A percentile compares a stretch with the other conserved stretches of the same genome.
Evolutionary conservation across 331 rosid genomes (phyloP).

Genomic region (Erythrophleum ivorense): DNA sequence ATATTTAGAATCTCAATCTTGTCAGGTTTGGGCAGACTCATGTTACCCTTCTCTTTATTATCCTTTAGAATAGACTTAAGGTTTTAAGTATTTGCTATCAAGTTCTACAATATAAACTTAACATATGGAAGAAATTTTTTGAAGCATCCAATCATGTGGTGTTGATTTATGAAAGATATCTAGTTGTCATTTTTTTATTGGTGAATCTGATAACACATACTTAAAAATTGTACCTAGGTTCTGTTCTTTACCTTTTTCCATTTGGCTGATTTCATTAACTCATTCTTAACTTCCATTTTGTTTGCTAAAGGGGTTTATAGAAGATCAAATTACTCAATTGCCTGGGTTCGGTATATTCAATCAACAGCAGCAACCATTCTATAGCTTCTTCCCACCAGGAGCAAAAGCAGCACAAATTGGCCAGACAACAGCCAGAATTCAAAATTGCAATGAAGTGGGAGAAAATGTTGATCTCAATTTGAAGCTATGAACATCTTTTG

Average conservation of each 20-base stretch:
- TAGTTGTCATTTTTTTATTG: not conserved
- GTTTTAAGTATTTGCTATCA: not conserved
- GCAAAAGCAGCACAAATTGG: slow-evolving; percentile 49
- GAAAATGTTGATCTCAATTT: slow-evolving; percentile 73
- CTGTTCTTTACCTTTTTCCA: not conserved
- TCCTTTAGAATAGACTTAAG: too few species aligned
- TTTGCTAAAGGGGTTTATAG: slow-evolving; percentile 53
- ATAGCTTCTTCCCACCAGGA: slow-evolving; percentile 65
- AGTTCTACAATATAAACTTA: too few species aligned
- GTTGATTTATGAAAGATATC: not conserved
- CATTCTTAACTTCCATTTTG: slow-evolving; percentile 27
- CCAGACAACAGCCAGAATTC: slow-evolving; percentile 38
- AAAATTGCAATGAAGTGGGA: slow-evolving; percentile 51
- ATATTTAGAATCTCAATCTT: slow-evolving; percentile 41
- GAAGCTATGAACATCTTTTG: slow-evolving; percentile 57
- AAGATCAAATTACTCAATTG: slow-evolving; percentile 41
- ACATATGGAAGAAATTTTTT: not conserved
- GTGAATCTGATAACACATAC: not conserved
- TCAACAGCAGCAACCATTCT: slow-evolving; percentile 53
- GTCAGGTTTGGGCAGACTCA: slow-evolving; percentile 49
- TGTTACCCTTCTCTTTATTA: not conserved
- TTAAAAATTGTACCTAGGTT: not conserved
- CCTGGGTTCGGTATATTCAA: slow-evolving; percentile 38
- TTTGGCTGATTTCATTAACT: slow-evolving; percentile 15
- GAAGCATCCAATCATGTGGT: not conserved